Evolutionary conservation across 148 eudicot species (phyloP).

Genomic region (Salicornia ramosissima): DNA sequence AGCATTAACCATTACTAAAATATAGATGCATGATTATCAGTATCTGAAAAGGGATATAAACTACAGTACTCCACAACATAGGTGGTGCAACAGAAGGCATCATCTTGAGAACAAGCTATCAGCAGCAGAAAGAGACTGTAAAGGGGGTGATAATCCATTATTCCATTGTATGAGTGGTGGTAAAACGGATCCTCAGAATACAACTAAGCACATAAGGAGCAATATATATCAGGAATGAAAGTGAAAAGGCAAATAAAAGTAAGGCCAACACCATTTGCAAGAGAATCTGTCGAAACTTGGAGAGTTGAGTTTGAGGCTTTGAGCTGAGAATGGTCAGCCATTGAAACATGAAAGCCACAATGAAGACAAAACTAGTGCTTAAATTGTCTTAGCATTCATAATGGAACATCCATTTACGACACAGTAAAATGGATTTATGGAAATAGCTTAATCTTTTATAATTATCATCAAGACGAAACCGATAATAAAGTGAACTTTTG

Average conservation of each 20-base stretch:
- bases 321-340: not conserved
- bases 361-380: not conserved
- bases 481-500: no score
- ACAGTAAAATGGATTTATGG: not conserved
- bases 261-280: not conserved
- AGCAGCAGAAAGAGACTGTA: not conserved
- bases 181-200: not conserved
- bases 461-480: not conserved
- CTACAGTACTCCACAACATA: not conserved
- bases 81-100: conserved; percentile 1
- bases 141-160: not conserved
- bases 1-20: not conserved
- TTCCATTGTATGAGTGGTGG: not conserved
- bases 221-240: not conserved
- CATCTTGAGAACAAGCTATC: not conserved
- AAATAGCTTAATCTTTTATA: not conserved
- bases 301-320: no score
- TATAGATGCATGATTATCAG: not conserved
- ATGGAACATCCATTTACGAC: not conserved
- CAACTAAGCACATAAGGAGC: not conserved
- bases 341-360: not conserved
- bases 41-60: not conserved
- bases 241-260: not conserved
- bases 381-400: not conserved
- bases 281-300: not conserved